A percentile compares a stretch with the other conserved stretches of the same genome.
These are phyloP conservation scores for Sutorius eximius DNA, from an alignment of 1,284 basidiomycete genomes.

Conservation along the genomic window DNA sequence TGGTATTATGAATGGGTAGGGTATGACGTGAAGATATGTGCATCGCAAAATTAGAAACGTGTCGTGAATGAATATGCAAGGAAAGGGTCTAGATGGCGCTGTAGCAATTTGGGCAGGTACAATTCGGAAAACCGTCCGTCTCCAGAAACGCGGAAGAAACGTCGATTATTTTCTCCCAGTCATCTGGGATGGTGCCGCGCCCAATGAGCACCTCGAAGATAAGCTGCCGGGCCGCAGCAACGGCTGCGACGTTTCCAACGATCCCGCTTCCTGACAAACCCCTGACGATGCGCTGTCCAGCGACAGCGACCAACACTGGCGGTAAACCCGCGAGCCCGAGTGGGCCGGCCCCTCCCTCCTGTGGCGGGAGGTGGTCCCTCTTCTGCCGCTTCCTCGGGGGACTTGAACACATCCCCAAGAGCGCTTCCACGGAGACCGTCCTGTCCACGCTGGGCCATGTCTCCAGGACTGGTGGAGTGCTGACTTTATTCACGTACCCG, in stretches of 20 bases:
- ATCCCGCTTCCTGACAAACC: conserved; percentile 41
- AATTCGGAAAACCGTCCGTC: conserved; percentile 9
- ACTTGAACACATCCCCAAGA: neutral
- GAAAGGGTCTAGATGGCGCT: conserved; percentile 20
- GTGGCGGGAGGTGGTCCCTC: neutral
- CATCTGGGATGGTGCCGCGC: conserved; percentile 23
- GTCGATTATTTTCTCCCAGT: conserved; percentile 35
- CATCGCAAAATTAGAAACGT: neutral
- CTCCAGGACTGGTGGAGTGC: conserved; percentile 4
- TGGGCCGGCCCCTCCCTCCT: neutral
- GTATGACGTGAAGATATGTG: neutral
- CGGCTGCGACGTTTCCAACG: conserved; percentile 45
- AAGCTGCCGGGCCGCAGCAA: conserved; percentile 42
- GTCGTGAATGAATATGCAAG: neutral
- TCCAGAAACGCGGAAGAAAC: conserved; percentile 18
- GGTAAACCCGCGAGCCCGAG: conserved; percentile 37
- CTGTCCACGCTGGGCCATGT: conserved; percentile 16
- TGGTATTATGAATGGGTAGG: neutral
- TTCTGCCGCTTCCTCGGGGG: conserved; percentile 29
- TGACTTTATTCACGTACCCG: conserved; percentile 32
- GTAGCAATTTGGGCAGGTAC: conserved; percentile 26
- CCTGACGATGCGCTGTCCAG: conserved; percentile 50
- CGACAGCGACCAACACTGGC: conserved; percentile 36
- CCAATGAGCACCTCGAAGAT: conserved; percentile 38
- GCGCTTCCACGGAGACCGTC: conserved; percentile 2